Evolutionary conservation across 225 moss, liverwort and hornwort species (phyloP), one percentile per base, ranked within the genome.

Genomic region (Pleurozium schreberi): DNA sequence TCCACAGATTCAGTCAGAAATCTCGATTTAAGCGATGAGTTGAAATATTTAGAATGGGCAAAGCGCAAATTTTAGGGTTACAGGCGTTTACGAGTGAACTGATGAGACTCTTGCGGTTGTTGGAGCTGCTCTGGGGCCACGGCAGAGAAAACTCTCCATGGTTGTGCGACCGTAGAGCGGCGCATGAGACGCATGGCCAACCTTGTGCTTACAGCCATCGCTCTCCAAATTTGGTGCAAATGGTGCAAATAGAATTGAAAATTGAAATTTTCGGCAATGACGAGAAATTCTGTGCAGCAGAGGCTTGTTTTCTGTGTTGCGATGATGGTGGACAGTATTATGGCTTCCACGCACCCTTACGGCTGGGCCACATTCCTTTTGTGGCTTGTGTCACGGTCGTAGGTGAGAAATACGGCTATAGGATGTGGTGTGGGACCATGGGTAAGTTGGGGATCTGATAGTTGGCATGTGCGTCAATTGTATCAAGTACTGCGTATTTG

Each of bases 181-280:
- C 90, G 90, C 88, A 93, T 79, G 57, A 93, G 86, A 58, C 83
- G 89, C 86, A 86, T 84, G 75, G 86, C 84, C 80, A 93, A 55
- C 83, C 90, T 88, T 28, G 84, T 68, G 83, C 86, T 88, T 86
- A 88, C 86, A 68, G 93, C 86, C 91, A 91, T 88, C 70, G 84
- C 30, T 61, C n/a, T 53, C 67, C 91, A 52, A 52, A 34, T 68
- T 30, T 5, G 18, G 59, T 49, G 30, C 74, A 43, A 88, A 43
- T 40, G 69, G 17, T 18, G 77, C 5, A 25, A 66, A 77, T 30
- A 18, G 47, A 18, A 62, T 18, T 12, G 52, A 22, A 63, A n/a
- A 40, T 33, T 31, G 33, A 42, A 55, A 49, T n/a, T 49, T 5
- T 28, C 49, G 19, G 20, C 36, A 47, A 18, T 11, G 61, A 57